Evolutionary conservation across 2,329 filamentous ascomycete genomes (phyloP).

Genomic region (Fusarium hostae): DNA sequence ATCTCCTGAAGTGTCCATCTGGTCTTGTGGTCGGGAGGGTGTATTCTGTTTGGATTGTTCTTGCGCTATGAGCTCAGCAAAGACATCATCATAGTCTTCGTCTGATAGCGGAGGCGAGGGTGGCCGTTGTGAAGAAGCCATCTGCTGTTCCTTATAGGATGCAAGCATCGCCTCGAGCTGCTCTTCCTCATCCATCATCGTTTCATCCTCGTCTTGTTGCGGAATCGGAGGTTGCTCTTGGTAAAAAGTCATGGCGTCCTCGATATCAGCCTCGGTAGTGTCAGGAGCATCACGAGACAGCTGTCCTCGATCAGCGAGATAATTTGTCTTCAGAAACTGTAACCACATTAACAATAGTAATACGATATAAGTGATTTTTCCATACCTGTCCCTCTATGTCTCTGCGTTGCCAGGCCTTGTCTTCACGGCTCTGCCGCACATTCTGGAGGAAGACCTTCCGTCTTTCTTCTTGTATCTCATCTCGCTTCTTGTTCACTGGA

Average conservation of each 20-base stretch:
- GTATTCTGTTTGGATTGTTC: constrained; percentile 38
- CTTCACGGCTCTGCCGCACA: constrained; percentile 69
- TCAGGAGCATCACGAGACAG: constrained; percentile 51
- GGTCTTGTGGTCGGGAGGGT: constrained; percentile 46
- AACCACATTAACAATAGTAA: constrained; percentile 7
- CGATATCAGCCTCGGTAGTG: constrained; percentile 62
- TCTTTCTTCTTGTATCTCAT: constrained; percentile 72
- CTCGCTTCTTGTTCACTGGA: constrained; percentile 68
- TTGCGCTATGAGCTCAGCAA: constrained; percentile 58
- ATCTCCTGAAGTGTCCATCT: constrained; percentile 61
- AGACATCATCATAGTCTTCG: constrained; percentile 71
- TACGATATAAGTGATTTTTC: background rate
- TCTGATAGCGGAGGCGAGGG: constrained; percentile 57
- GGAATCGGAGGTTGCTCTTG: constrained; percentile 39
- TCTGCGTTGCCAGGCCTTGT: constrained; percentile 68
- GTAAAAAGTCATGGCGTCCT: constrained; percentile 58
- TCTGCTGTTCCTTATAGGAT: constrained; percentile 53
- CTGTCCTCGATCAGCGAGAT: constrained; percentile 48
- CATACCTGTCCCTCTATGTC: constrained; percentile 68
- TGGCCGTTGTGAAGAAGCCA: constrained; percentile 40
- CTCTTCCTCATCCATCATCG: constrained; percentile 67
- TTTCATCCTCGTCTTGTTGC: constrained; percentile 54
- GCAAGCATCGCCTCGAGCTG: constrained; percentile 68
- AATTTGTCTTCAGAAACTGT: constrained; percentile 52
- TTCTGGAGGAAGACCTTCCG: constrained; percentile 76